Conservation (phyloP, 805 yeast genomes). For the Schwanniomyces sp. region DNA sequence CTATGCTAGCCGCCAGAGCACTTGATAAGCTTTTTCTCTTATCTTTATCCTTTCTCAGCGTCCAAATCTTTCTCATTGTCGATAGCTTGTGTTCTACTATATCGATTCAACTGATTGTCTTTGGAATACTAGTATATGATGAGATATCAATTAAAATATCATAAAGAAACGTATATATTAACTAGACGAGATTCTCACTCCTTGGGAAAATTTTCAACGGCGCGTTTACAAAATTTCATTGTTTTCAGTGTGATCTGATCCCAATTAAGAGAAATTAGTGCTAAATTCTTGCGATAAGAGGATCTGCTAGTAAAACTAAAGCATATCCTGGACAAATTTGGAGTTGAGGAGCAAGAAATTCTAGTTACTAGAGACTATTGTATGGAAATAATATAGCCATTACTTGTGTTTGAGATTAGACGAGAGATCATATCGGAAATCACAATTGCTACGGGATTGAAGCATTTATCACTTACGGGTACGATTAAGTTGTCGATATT, state of each 20-base stretch:
- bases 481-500: neutral
- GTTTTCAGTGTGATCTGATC: neutral
- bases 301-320: neutral
- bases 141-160: neutral
- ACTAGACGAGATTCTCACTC: neutral
- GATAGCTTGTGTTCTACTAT: constrained; percentile 13
- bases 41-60: constrained; percentile 24
- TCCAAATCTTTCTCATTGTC: constrained; percentile 38
- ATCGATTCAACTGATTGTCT: constrained; percentile 12
- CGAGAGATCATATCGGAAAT: neutral
- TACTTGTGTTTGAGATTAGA: neutral
- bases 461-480: neutral
- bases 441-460: neutral
- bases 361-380: neutral
- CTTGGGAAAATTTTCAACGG: neutral
- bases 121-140: neutral
- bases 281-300: neutral
- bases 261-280: neutral
- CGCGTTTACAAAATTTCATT: neutral
- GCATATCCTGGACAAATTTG: neutral
- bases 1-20: neutral
- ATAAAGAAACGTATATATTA: neutral
- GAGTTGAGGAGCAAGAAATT: neutral
- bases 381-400: neutral
- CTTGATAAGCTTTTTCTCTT: constrained; percentile 16